Base-by-base conservation (phyloP, 2,329 filamentous ascomycete species). In the Colletotrichum sp. region DNA sequence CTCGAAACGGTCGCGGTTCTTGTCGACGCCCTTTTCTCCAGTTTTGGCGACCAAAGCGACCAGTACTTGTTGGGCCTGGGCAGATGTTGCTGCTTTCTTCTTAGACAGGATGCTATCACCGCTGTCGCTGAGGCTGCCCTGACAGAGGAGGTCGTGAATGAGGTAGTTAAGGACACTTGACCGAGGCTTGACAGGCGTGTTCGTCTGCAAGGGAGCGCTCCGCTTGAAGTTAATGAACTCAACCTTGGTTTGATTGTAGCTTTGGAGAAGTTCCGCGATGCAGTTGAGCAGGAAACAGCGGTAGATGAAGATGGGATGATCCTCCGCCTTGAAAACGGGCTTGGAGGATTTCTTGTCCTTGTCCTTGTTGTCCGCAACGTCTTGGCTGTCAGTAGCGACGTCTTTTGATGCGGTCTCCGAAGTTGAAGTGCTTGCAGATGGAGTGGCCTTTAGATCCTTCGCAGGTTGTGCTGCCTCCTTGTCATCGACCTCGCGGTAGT, bases 181-280 rank as follows among this genome's bases (percentile, higher is more conserved):
- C 55, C 97, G 93, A 72, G 97, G 97, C 84, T 99, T 99, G 18
- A 98, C 96, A 7, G 97, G 97, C 2, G 97, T 99, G 70, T 92
- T 93, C 13, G 93, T 93, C 79, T 95, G 93, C 60, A 95, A 90
- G 63, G 96, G 95, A 8, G 95, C 94, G 82, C 96, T 98, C 76
- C 96, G 93, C 79, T 98, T 99, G 87, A 98, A 99, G 84, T 98
- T 99, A 87, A 99, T 98, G 83, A 99, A 99, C 83, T 99, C 98
- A 58, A 99, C 92, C 88, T 99, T 99, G 10, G 96, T 95, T 70
- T 96, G 93, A 79, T 96, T 98, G 86, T 99, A 99, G 81, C 94
- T 98, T 73, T 94, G 93, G 16, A 99, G 88, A 16, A 99, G 91
- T 84, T 99, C 97, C 1, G 95, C 93, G 52, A 99, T 88, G 81